phyloP scores from a whole-genome alignment of 23 red algal genomes.

The Chondrus crispus region DNA sequence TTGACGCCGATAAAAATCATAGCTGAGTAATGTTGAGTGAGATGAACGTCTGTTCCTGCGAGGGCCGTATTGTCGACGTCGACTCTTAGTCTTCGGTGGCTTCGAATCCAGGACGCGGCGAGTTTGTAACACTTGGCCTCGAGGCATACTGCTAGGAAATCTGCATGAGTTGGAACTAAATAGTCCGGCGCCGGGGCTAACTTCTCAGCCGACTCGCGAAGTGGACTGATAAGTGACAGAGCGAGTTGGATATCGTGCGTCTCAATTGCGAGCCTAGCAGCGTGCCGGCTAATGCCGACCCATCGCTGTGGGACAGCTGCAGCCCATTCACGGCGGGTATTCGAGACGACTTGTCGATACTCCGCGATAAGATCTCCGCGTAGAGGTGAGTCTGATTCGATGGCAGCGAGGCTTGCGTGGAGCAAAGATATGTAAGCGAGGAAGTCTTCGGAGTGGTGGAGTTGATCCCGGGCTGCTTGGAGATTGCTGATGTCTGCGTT shows the following conservation, averaged over 20 bases:
- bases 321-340: neutral
- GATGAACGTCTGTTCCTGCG: constrained; percentile 39
- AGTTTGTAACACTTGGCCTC: constrained; percentile 38
- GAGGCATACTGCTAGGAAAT: constrained; percentile 58
- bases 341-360: neutral
- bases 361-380: constrained; percentile 7
- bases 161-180: constrained; percentile 25
- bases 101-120: constrained; percentile 21
- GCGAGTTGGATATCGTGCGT: neutral
- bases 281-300: constrained; percentile 43
- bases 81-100: neutral
- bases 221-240: constrained; percentile 12
- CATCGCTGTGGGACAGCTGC: constrained; percentile 2
- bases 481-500: constrained; percentile 41
- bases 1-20: constrained; percentile 35
- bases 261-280: constrained; percentile 22
- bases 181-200: constrained; percentile 20
- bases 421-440: constrained; percentile 46
- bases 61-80: constrained; percentile 5
- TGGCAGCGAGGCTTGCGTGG: constrained; percentile 17
- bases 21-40: constrained; percentile 44
- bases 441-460: neutral
- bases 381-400: neutral
- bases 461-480: constrained; percentile 32
- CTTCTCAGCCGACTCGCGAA: constrained; percentile 27